Conservation (phyloP, 768 basidiomycete species). For the Amanita fuliginea region DNA sequence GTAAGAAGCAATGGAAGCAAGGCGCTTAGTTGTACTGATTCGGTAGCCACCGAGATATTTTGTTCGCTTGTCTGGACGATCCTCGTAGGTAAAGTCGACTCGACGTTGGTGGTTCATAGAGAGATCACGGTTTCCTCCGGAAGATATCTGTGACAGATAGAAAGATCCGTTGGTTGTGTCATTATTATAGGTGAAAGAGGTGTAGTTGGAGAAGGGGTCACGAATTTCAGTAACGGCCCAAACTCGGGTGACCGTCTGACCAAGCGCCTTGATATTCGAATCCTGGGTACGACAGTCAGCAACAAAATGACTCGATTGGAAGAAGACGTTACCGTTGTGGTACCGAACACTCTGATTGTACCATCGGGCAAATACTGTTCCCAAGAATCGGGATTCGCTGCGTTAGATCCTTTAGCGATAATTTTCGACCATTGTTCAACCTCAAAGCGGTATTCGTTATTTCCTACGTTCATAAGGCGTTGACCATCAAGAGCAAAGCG, state of each 20-base stretch:
- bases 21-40: background rate
- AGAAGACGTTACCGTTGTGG: background rate
- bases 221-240: background rate
- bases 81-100: background rate
- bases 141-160: background rate
- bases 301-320: too few species aligned
- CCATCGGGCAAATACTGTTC: background rate
- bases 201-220: background rate
- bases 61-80: background rate
- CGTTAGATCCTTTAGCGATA: background rate
- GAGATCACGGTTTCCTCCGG: background rate
- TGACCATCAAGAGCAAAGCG: background rate
- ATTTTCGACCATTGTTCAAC: background rate
- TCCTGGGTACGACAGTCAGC: background rate
- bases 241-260: background rate
- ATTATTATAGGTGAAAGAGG: background rate
- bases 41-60: background rate
- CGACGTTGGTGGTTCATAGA: background rate
- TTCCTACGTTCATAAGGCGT: background rate
- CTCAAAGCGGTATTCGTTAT: background rate
- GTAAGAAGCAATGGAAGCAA: background rate
- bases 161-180: background rate
- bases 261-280: background rate
- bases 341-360: background rate
- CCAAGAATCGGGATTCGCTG: background rate